Percentiles rank a stretch among this genome's conserved stretches.
These are phyloP conservation scores for Lomentospora prolificans DNA, from an alignment of 2,329 filamentous ascomycete species.

Conservation along the genomic window DNA sequence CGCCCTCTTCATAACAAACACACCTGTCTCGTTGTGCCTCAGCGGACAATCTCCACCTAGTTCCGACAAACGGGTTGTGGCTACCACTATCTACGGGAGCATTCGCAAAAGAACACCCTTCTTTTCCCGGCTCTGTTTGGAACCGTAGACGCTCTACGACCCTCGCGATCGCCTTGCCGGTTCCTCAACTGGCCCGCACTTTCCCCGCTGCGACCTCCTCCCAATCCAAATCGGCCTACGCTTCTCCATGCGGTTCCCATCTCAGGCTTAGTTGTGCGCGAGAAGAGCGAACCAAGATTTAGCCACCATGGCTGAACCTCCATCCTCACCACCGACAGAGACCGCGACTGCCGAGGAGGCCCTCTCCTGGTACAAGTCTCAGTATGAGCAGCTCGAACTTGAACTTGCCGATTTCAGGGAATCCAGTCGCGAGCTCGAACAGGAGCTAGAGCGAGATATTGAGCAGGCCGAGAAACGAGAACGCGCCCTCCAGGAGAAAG, in stretches of 20 bases:
- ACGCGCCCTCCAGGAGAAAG: slow-evolving; percentile 74
- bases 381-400: slow-evolving; percentile 85
- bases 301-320: slow-evolving; percentile 44
- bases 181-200: not conserved
- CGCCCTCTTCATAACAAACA: not conserved
- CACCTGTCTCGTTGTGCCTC: not conserved
- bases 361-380: slow-evolving; percentile 86
- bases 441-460: slow-evolving; percentile 91
- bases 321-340: slow-evolving; percentile 51
- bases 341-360: slow-evolving; percentile 57
- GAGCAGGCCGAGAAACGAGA: slow-evolving; percentile 93
- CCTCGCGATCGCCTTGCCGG: not conserved
- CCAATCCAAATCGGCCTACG: no score
- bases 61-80: not conserved
- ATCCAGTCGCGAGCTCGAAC: slow-evolving; percentile 87
- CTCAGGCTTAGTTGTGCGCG: slow-evolving; percentile 6
- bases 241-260: not conserved
- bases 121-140: not conserved
- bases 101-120: not conserved
- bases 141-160: not conserved
- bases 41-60: not conserved
- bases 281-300: not conserved
- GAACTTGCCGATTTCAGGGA: slow-evolving; percentile 91
- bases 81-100: not conserved
- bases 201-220: not conserved